phyloP scores from a whole-genome alignment of 2,329 filamentous ascomycete species.

The Colletotrichum liriopes region DNA sequence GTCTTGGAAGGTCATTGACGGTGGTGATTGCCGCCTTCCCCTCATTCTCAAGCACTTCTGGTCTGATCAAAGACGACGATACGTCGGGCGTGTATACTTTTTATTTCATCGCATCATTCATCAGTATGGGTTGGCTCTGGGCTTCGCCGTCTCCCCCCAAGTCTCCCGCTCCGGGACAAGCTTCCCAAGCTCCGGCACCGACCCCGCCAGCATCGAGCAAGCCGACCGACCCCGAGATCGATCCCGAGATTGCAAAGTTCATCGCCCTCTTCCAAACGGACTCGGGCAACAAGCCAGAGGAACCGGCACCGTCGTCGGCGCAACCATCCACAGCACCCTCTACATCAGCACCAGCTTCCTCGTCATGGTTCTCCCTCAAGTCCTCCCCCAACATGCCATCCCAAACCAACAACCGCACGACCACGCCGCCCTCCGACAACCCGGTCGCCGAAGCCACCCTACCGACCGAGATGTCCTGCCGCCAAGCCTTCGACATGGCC shows the following conservation, averaged over 20 bases:
- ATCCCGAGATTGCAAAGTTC: slow-evolving; percentile 71
- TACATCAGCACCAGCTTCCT: slow-evolving; percentile 49
- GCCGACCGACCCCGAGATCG: slow-evolving; percentile 48
- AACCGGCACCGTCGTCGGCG: slow-evolving; percentile 43
- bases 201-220: slow-evolving; percentile 43
- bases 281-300: slow-evolving; percentile 47
- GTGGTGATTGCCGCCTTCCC: slow-evolving; percentile 36
- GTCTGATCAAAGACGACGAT: slow-evolving; percentile 1
- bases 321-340: slow-evolving; percentile 44
- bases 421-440: slow-evolving; percentile 51
- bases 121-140: slow-evolving; percentile 76
- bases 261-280: slow-evolving; percentile 62
- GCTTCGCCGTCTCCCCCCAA: slow-evolving; percentile 57
- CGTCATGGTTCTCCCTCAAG: slow-evolving; percentile 52
- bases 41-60: slow-evolving; percentile 26
- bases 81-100: neutral
- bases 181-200: slow-evolving; percentile 45
- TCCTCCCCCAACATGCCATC: slow-evolving; percentile 46
- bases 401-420: slow-evolving; percentile 43
- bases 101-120: neutral
- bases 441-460: slow-evolving; percentile 79
- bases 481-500: slow-evolving; percentile 89
- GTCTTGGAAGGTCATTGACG: slow-evolving; percentile 37
- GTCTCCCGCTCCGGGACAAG: slow-evolving; percentile 46
- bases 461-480: slow-evolving; percentile 89